These are phyloP conservation scores for Endocalyx cinctus DNA, from an alignment of 2,329 filamentous ascomycete genomes.

Conservation along the genomic window DNA sequence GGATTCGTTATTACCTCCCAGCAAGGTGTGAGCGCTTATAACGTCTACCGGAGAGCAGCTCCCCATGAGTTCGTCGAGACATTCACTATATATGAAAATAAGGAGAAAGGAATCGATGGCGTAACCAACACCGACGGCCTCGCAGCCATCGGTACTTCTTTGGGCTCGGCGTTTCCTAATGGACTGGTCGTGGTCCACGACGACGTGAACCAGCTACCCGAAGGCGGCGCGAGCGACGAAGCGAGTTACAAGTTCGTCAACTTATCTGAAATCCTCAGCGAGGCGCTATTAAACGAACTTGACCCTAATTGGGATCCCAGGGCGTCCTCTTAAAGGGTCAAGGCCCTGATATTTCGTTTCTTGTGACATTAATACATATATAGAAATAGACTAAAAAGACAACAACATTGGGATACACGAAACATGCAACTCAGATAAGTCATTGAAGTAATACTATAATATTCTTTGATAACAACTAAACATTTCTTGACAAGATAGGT, in stretches of 20 bases:
- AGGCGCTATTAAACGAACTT: slow-evolving; percentile 30
- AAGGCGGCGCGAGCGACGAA: slow-evolving; percentile 38
- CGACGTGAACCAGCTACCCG: slow-evolving; percentile 46
- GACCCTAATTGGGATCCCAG: slow-evolving; percentile 37
- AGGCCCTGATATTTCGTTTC: not conserved
- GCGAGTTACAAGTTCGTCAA: slow-evolving; percentile 48
- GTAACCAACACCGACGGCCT: slow-evolving; percentile 52
- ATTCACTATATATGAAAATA: slow-evolving; percentile 41
- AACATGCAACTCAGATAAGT: no score
- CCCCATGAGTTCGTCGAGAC: slow-evolving; percentile 47
- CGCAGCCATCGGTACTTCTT: slow-evolving; percentile 37
- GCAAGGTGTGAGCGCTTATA: slow-evolving; percentile 49
- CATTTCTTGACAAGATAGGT: no score
- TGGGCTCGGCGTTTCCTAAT: slow-evolving; percentile 37
- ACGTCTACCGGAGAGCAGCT: slow-evolving; percentile 42
- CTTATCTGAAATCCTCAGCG: slow-evolving; percentile 34
- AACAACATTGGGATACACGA: no score
- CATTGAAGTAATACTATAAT: no score
- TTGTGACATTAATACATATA: not conserved
- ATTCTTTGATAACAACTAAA: no score
- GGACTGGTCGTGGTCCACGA: slow-evolving; percentile 49
- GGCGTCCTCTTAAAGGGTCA: slow-evolving; percentile 2
- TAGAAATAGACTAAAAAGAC: not conserved
- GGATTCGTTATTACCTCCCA: slow-evolving; percentile 49
- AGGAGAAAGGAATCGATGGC: slow-evolving; percentile 38